A percentile compares a stretch with the other conserved stretches of the same genome.
phyloP scores from a whole-genome alignment of 768 basidiomycete species.

The Termitomyces titanicus region DNA sequence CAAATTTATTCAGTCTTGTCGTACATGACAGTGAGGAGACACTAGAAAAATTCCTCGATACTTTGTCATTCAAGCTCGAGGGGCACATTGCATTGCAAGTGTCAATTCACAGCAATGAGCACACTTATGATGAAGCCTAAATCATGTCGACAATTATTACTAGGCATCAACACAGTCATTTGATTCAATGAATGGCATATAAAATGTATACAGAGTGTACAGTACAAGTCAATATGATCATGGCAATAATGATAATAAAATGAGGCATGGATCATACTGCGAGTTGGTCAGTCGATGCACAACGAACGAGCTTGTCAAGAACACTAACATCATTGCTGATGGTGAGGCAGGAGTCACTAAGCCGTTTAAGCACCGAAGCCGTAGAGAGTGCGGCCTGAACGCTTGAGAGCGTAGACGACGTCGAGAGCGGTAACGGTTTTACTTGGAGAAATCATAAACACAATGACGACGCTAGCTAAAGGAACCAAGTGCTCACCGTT shows the following conservation, averaged over 20 bases:
- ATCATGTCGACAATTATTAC: too few relatives aligned
- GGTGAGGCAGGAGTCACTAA: not conserved
- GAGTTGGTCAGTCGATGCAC: not conserved
- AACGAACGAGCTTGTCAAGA: not conserved
- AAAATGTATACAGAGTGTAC: not conserved
- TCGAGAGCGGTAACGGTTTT: conserved; percentile 86
- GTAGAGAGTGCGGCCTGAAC: conserved; percentile 73
- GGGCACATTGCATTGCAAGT: too few relatives aligned
- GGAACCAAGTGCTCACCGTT: conserved; percentile 35
- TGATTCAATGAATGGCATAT: not conserved
- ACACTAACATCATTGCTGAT: not conserved
- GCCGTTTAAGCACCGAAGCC: conserved; percentile 64
- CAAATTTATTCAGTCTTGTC: not conserved
- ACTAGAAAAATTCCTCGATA: too few relatives aligned
- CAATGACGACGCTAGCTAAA: not conserved
- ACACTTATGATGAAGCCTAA: not conserved
- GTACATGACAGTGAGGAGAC: not conserved
- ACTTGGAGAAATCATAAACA: not conserved
- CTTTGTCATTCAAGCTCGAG: too few relatives aligned
- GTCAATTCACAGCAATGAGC: too few relatives aligned
- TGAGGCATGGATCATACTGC: not conserved
- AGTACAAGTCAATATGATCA: not conserved
- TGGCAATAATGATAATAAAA: not conserved
- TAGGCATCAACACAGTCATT: not conserved
- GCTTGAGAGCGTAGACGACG: conserved; percentile 74